Evolutionary conservation across 495 filamentous ascomycete genomes (phyloP).

Genomic region (Bacidia rubella): DNA sequence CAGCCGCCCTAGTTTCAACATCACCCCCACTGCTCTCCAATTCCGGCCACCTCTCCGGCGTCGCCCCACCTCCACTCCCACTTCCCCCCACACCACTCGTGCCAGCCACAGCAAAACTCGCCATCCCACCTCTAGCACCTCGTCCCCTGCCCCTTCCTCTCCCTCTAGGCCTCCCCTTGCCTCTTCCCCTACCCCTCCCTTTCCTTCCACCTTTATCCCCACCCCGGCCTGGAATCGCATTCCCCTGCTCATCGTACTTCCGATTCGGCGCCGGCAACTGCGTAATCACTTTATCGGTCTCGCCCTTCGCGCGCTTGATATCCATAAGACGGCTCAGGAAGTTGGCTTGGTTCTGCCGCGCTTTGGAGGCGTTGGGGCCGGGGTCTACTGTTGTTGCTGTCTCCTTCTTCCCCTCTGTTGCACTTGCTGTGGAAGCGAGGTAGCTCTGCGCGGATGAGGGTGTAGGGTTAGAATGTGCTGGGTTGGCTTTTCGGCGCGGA

Average conservation of each 20-base stretch:
- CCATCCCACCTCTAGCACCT: background rate
- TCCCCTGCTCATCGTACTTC: background rate
- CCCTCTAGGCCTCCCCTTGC: background rate
- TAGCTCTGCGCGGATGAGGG: background rate
- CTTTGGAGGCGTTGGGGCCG: background rate
- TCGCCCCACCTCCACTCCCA: slow-evolving; percentile 4
- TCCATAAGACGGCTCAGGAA: slow-evolving; percentile 33
- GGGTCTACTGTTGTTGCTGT: slow-evolving; percentile 6
- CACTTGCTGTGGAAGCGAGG: background rate
- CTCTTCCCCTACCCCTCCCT: background rate
- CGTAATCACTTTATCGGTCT: slow-evolving; percentile 28
- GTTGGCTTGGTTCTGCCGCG: slow-evolving; percentile 26
- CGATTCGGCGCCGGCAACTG: background rate
- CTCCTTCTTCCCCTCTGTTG: background rate
- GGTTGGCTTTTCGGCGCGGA: background rate
- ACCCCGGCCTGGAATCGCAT: background rate
- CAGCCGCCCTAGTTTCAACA: background rate
- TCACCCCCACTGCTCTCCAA: background rate
- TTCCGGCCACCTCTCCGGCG: background rate
- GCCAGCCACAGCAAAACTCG: too few relatives aligned
- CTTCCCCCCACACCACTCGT: background rate
- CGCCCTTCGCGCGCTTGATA: slow-evolving; percentile 31
- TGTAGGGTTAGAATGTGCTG: background rate
- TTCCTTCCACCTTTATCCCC: background rate
- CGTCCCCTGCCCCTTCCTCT: background rate